These are phyloP conservation scores for Neonectria neomacrospora DNA, from an alignment of 2,329 filamentous ascomycete species.

Conservation along the genomic window DNA sequence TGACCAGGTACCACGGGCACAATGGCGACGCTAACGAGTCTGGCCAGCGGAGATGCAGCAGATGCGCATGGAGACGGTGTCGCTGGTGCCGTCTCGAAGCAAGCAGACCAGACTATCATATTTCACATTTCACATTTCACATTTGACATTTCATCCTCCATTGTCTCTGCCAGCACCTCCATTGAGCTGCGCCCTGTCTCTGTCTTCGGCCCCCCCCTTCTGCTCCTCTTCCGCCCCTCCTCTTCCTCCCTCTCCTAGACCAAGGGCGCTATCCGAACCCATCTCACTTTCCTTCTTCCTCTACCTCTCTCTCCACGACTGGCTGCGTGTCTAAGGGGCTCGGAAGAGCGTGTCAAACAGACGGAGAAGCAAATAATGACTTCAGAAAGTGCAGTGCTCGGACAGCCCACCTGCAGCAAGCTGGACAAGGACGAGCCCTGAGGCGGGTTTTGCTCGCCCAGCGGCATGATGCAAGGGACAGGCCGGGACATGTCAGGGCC, in stretches of 20 bases:
- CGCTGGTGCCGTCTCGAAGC: conserved; percentile 20
- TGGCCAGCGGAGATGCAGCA: conserved; percentile 19
- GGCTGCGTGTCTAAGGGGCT: conserved; percentile 17
- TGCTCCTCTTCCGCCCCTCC: not conserved
- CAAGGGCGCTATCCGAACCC: not conserved
- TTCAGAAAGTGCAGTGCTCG: conserved; percentile 22
- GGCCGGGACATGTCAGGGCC: conserved; percentile 36
- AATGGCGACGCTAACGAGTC: conserved; percentile 30
- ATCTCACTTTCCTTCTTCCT: conserved; percentile 25
- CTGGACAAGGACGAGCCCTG: conserved; percentile 1
- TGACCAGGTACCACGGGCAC: conserved; percentile 16
- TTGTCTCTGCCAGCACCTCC: conserved; percentile 14
- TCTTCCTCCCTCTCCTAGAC: not conserved
- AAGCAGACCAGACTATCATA: conserved; percentile 15
- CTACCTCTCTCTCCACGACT: conserved; percentile 6
- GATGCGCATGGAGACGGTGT: conserved; percentile 15
- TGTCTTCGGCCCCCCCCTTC: not conserved
- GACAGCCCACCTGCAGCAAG: not conserved
- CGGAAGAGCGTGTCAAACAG: conserved; percentile 24
- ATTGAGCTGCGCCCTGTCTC: conserved; percentile 11
- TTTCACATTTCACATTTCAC: conserved; percentile 8
- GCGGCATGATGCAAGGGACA: conserved; percentile 40
- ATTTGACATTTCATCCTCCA: conserved; percentile 1
- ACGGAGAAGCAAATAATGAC: not conserved
- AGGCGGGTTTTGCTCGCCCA: conserved; percentile 1